Evolutionary conservation across 352 stramenopile genomes (phyloP).

Genomic region (Aphanomyces stellatus): DNA sequence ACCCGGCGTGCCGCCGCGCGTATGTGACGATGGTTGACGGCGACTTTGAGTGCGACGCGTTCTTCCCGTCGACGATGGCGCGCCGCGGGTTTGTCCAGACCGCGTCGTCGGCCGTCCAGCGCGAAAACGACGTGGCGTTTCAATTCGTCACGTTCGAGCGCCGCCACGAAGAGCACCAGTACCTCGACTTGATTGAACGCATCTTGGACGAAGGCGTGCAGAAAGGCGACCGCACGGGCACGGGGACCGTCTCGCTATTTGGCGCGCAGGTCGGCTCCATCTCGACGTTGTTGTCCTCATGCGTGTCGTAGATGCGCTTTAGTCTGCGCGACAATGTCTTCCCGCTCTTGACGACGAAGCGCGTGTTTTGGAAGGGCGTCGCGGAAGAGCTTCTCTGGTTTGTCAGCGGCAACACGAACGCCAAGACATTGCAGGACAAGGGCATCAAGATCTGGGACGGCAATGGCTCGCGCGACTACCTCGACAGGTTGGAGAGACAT

Average conservation of each 20-base stretch:
- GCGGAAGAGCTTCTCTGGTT: constrained; percentile 99
- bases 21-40: constrained; percentile 89
- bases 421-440: constrained; percentile 94
- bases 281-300: constrained; percentile 18
- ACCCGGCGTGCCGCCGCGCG: constrained; percentile 75
- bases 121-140: constrained; percentile 76
- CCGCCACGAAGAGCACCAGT: constrained; percentile 61
- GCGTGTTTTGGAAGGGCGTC: constrained; percentile 98
- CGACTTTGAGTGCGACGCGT: constrained; percentile 86
- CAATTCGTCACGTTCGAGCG: constrained; percentile 62
- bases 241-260: constrained; percentile 98
- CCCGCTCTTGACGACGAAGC: constrained; percentile 98
- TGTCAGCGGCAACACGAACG: constrained; percentile 95
- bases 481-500: constrained; percentile 43
- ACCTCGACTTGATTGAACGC: constrained; percentile 91
- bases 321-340: constrained; percentile 91
- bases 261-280: constrained; percentile 94
- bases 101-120: constrained; percentile 35
- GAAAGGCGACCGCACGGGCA: constrained; percentile 96
- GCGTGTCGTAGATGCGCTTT: constrained; percentile 83
- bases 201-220: constrained; percentile 92
- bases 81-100: constrained; percentile 38
- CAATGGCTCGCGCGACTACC: constrained; percentile 95
- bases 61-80: constrained; percentile 81
- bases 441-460: constrained; percentile 99